These are phyloP conservation scores for Colletotrichum gigasporum DNA, from an alignment of 2,329 filamentous ascomycete genomes.

Conservation along the genomic window DNA sequence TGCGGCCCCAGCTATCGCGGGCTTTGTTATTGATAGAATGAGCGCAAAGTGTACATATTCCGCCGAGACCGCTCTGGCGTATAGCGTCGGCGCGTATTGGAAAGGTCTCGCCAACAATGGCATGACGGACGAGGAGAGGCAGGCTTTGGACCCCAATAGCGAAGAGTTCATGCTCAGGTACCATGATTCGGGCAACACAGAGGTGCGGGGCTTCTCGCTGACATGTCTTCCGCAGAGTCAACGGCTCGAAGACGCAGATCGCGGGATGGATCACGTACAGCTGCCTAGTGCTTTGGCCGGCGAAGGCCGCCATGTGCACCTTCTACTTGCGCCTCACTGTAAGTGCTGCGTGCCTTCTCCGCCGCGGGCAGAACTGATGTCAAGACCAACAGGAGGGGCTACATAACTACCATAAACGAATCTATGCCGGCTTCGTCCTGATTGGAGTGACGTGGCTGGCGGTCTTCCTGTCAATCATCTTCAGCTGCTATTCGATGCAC, in stretches of 20 bases:
- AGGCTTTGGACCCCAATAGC: slow-evolving; percentile 51
- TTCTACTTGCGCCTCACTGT: slow-evolving; percentile 62
- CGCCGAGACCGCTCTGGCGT: slow-evolving; percentile 39
- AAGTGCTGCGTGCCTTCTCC: slow-evolving; percentile 1
- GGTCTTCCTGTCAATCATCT: slow-evolving; percentile 55
- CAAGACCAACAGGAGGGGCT: slow-evolving; percentile 15
- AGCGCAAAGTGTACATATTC: slow-evolving; percentile 15
- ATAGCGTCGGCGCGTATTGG: slow-evolving; percentile 48
- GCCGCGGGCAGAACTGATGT: background rate
- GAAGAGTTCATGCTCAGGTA: slow-evolving; percentile 54
- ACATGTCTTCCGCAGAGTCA: slow-evolving; percentile 44
- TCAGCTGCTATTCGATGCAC: slow-evolving; percentile 55
- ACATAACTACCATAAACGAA: slow-evolving; percentile 40
- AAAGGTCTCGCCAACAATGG: slow-evolving; percentile 65
- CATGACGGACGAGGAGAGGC: slow-evolving; percentile 62
- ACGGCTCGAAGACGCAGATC: slow-evolving; percentile 63
- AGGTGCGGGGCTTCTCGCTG: no score
- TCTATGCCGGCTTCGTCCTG: slow-evolving; percentile 54
- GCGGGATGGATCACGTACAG: slow-evolving; percentile 62
- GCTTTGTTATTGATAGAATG: background rate
- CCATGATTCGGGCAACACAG: no score
- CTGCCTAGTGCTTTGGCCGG: slow-evolving; percentile 55
- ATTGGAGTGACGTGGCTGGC: slow-evolving; percentile 55
- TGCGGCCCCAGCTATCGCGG: slow-evolving; percentile 8
- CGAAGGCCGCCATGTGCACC: slow-evolving; percentile 62